Base-by-base conservation (phyloP, 495 filamentous ascomycete species). In the Penicillium parvum region DNA sequence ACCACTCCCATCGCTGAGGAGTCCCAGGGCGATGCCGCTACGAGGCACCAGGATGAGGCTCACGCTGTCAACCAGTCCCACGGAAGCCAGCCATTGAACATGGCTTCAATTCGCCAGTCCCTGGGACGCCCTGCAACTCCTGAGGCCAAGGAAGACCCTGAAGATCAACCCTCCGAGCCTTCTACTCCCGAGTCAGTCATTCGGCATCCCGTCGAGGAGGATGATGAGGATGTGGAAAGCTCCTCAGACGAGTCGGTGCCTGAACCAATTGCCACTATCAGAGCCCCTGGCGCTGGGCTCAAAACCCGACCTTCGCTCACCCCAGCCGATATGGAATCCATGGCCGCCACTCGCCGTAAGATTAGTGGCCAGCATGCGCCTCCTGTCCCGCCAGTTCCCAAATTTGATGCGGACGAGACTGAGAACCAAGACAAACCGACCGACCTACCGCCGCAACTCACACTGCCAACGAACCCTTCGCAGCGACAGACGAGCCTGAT, bases 101-200 rank as follows among this genome's bases (percentile, higher is more conserved):
- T 79, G 64, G 60, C 68, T 0, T 69, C 75, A 9, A 70, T 73
- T 19, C 72, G 72, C 1, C 68, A 79, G 21, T 70, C 69, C 19
- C 36, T 76, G 7, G 67, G 73, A 39, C 77, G 85, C 4, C 81
- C 85, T 5, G 56, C 64, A 14, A 90, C 85, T 2, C 85, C 86
- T 3, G 76, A 84, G 40, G 73, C 74, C 34, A 61, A 78, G 25
- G 58, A 70, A 18, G 62, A 70, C 20, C 60, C 68, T 17, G 28
- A 30, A 30, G 28, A 30, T 30, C 12, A 30, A 6, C 60, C 72
- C 2, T 74, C 74, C 4, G 74, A 86, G 37, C 84, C 86, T 2
- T 82, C 85, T 25, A 95, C 91, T 3, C 88, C 89, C 7, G 88
- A 92, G 20, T 96, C 92, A n/a, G 90, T 96, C 18, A 94, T 96